These are phyloP conservation scores for Verticillium klebahnii DNA, from an alignment of 2,329 filamentous ascomycete species.

Conservation along the genomic window DNA sequence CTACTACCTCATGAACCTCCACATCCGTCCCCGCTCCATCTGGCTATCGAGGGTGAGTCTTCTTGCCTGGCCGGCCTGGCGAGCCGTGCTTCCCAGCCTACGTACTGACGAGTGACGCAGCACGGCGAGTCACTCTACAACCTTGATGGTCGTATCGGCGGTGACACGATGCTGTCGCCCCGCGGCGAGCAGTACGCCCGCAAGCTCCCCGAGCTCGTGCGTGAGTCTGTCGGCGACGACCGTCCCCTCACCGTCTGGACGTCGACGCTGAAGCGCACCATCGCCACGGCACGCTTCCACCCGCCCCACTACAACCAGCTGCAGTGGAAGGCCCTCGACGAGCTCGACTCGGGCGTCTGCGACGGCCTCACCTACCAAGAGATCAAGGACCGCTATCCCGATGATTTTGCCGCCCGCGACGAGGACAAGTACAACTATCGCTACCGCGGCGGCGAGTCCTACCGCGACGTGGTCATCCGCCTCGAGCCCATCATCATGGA, in stretches of 20 bases:
- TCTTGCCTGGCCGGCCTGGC: background rate
- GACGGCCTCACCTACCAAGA: slow-evolving; percentile 95
- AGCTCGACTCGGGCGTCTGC: slow-evolving; percentile 93
- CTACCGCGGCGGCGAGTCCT: slow-evolving; percentile 91
- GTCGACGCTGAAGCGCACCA: slow-evolving; percentile 71
- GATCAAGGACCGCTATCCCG: slow-evolving; percentile 85
- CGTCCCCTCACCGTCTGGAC: slow-evolving; percentile 60
- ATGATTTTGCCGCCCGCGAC: slow-evolving; percentile 92
- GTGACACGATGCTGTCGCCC: slow-evolving; percentile 80
- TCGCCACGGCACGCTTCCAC: slow-evolving; percentile 83
- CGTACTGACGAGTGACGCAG: slow-evolving; percentile 33
- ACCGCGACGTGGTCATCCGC: slow-evolving; percentile 95
- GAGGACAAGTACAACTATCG: slow-evolving; percentile 99
- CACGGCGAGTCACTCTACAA: slow-evolving; percentile 96
- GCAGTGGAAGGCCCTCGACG: slow-evolving; percentile 97
- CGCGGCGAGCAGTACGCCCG: slow-evolving; percentile 84
- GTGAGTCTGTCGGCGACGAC: slow-evolving; percentile 72
- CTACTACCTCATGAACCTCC: slow-evolving; percentile 97
- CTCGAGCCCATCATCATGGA: slow-evolving; percentile 99
- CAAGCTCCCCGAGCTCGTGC: slow-evolving; percentile 78
- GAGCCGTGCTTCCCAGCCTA: background rate
- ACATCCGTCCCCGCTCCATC: slow-evolving; percentile 93
- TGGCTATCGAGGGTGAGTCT: slow-evolving; percentile 83
- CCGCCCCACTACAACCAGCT: slow-evolving; percentile 83
- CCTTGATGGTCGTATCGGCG: slow-evolving; percentile 83